Evolutionary conservation across 176 grass and related monocot genomes (phyloP).

Genomic region (Pontederia crassipes): DNA sequence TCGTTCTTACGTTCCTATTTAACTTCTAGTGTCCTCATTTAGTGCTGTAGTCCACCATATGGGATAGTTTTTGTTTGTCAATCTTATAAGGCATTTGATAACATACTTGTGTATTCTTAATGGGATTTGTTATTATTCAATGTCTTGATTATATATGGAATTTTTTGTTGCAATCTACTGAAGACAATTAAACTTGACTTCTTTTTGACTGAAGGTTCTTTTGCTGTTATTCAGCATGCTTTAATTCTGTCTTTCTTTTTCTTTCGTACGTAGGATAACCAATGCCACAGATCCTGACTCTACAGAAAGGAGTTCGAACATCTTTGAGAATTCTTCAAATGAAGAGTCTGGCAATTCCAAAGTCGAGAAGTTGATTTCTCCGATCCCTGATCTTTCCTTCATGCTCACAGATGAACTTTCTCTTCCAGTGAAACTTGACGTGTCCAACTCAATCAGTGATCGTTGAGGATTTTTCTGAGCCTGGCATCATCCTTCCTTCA

Average conservation of each 20-base stretch:
- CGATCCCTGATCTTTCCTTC: conserved; percentile 50
- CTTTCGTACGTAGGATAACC: background rate
- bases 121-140: no score
- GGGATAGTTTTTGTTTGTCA: no score
- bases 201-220: background rate
- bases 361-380: background rate
- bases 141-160: no score
- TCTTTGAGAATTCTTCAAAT: background rate
- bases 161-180: no score
- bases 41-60: no score
- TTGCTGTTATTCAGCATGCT: background rate
- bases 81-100: no score
- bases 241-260: background rate
- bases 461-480: conserved; percentile 6
- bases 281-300: background rate
- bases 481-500: no score
- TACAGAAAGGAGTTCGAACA: background rate
- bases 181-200: no score
- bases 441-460: background rate
- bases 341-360: background rate
- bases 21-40: no score
- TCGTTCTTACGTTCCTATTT: no score
- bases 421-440: conserved; percentile 38
- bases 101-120: no score
- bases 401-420: conserved; percentile 69